Evolutionary conservation across 768 basidiomycete species (phyloP).

Genomic region (Xerocomellus amylosporus): DNA sequence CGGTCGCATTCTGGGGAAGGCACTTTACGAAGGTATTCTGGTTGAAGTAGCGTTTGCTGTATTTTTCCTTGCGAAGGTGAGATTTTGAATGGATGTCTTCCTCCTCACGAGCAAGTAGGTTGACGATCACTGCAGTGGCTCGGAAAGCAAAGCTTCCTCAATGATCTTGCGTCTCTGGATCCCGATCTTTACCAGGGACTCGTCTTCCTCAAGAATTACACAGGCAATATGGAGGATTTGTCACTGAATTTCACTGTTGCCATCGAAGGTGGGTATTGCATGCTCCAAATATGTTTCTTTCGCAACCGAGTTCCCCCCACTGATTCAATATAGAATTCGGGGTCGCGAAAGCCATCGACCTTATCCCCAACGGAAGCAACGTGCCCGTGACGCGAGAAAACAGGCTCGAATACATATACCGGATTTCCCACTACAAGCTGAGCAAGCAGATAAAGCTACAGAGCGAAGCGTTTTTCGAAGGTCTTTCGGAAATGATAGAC

Average conservation of each 20-base stretch:
- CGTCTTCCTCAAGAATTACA: slow-evolving; percentile 89
- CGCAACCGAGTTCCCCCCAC: not conserved
- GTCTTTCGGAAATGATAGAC: slow-evolving; percentile 89
- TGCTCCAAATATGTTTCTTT: not conserved
- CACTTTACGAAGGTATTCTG: slow-evolving; percentile 93
- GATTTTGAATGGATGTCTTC: slow-evolving; percentile 1
- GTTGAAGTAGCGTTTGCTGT: slow-evolving; percentile 93
- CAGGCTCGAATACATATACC: slow-evolving; percentile 82
- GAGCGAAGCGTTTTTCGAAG: slow-evolving; percentile 86
- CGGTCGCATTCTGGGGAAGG: slow-evolving; percentile 92
- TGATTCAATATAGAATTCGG: slow-evolving; percentile 65
- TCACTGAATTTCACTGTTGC: slow-evolving; percentile 87
- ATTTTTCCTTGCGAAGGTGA: slow-evolving; percentile 88
- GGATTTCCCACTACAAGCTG: slow-evolving; percentile 84
- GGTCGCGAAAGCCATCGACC: slow-evolving; percentile 66
- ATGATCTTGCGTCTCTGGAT: slow-evolving; percentile 90
- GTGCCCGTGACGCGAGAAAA: slow-evolving; percentile 88
- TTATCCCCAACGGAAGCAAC: slow-evolving; percentile 79
- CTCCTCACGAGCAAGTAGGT: not conserved
- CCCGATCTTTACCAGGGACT: slow-evolving; percentile 90
- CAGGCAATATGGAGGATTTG: slow-evolving; percentile 82
- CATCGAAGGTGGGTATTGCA: slow-evolving; percentile 63
- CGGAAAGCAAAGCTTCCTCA: slow-evolving; percentile 86
- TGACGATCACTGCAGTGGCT: slow-evolving; percentile 63
- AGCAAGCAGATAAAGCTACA: slow-evolving; percentile 86